These are phyloP conservation scores for Phytophthora sansomeana DNA, from an alignment of 352 stramenopile species.

Conservation along the genomic window DNA sequence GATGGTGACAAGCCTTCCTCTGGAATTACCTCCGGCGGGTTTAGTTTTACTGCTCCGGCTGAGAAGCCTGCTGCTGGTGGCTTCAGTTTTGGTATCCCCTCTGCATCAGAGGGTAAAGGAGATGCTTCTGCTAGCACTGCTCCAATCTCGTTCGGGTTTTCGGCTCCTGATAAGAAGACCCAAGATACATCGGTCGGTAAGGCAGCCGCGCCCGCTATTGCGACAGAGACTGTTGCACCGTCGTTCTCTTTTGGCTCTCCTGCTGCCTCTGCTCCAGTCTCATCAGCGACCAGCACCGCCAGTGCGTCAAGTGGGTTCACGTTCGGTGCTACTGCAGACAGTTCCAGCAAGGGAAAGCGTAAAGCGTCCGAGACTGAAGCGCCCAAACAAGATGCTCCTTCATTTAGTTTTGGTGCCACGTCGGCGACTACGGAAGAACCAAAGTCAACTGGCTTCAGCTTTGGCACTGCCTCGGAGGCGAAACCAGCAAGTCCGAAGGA, in stretches of 20 bases:
- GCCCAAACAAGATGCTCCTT: conserved; percentile 16
- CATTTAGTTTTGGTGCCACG: conserved; percentile 33
- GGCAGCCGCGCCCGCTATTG: conserved; percentile 1
- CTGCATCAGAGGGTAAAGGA: conserved; percentile 4
- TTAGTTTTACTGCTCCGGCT: conserved; percentile 32
- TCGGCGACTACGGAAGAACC: conserved; percentile 5
- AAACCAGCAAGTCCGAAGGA: conserved; percentile 27
- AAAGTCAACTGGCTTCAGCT: conserved; percentile 44
- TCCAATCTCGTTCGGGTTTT: conserved; percentile 43
- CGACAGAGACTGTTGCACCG: conserved; percentile 14
- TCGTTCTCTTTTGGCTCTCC: conserved; percentile 45
- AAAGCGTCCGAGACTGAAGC: conserved; percentile 31
- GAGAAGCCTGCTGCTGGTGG: conserved; percentile 12
- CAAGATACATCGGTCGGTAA: conserved; percentile 11
- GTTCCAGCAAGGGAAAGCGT: conserved; percentile 30
- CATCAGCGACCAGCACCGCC: neutral
- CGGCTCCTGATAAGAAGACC: conserved; percentile 29
- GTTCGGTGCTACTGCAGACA: conserved; percentile 24
- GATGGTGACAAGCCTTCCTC: conserved; percentile 22
- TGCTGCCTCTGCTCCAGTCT: neutral
- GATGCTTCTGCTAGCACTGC: conserved; percentile 21
- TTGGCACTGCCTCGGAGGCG: conserved; percentile 22
- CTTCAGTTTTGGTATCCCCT: conserved; percentile 25
- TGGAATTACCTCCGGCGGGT: conserved; percentile 16
- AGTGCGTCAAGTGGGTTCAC: conserved; percentile 27